Conservation (phyloP, 2,329 filamentous ascomycete genomes). For the Sporothrix curviconia region DNA sequence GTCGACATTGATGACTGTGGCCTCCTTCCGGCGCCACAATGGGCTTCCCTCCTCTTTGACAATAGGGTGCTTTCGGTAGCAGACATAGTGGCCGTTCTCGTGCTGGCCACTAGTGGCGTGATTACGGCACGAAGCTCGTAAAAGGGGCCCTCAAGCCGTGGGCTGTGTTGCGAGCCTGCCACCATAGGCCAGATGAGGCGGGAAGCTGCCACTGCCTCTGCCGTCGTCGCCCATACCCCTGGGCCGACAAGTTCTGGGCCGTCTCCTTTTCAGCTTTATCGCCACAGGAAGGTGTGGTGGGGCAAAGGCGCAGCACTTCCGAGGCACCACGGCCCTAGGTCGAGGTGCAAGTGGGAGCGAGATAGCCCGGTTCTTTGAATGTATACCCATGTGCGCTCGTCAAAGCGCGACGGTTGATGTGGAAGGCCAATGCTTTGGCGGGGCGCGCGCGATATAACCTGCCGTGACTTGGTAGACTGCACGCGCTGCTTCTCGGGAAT, state of each 20-base stretch:
- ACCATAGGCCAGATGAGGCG: constrained; percentile 69
- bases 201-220: constrained; percentile 66
- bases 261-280: neutral
- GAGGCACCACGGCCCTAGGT: constrained; percentile 80
- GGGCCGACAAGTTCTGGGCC: neutral
- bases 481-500: constrained; percentile 58
- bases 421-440: constrained; percentile 73
- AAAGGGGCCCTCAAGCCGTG: constrained; percentile 49
- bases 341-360: constrained; percentile 66
- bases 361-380: constrained; percentile 76
- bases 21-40: neutral
- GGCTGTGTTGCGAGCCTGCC: constrained; percentile 44
- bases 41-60: constrained; percentile 2
- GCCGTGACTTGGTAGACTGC: constrained; percentile 78
- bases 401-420: constrained; percentile 86
- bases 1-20: neutral
- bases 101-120: constrained; percentile 84
- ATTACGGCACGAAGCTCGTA: constrained; percentile 80
- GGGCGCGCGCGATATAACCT: constrained; percentile 76
- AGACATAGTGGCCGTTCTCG: constrained; percentile 93
- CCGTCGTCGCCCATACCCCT: neutral
- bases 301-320: constrained; percentile 44
- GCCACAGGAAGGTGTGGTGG: neutral
- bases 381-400: constrained; percentile 72
- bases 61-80: constrained; percentile 65